Percentiles rank a stretch among this genome's conserved stretches.
Conservation (phyloP, 2,329 filamentous ascomycete genomes). For the Fusarium aywerte region DNA sequence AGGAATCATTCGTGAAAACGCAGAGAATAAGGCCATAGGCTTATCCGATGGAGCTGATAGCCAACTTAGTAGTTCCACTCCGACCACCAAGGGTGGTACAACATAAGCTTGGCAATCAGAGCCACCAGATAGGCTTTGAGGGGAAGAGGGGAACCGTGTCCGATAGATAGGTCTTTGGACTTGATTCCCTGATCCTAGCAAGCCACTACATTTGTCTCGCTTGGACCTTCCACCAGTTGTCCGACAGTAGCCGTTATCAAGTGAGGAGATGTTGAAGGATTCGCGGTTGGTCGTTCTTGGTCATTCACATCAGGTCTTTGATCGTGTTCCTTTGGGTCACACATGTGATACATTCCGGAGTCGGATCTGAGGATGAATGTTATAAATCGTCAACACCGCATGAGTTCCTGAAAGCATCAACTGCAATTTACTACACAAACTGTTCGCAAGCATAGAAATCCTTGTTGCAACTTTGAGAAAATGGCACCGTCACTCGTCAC, state of each 20-base stretch:
- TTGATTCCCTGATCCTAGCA: not conserved
- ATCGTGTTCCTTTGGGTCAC: not conserved
- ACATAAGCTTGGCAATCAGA: not conserved
- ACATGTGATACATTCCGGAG: not conserved
- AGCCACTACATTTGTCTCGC: not conserved
- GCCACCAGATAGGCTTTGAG: not conserved
- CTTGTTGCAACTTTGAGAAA: not conserved
- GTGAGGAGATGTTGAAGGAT: not conserved
- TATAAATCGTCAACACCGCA: not conserved
- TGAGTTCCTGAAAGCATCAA: not conserved
- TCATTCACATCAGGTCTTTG: rapidly evolving
- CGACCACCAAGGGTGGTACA: not conserved
- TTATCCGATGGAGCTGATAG: not conserved
- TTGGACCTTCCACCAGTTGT: not conserved
- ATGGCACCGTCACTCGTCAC: not conserved
- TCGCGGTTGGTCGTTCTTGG: not conserved
- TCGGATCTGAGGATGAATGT: not conserved
- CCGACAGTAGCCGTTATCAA: not conserved
- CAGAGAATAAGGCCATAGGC: not conserved
- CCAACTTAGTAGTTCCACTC: not conserved
- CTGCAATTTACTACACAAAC: no score
- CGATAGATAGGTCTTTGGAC: not conserved
- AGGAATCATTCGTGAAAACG: not conserved
- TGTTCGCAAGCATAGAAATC: rapidly evolving
- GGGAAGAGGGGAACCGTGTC: not conserved